Evolutionary conservation across 1,284 basidiomycete species (phyloP).

Genomic region (Ceratobasidium papillatum): DNA sequence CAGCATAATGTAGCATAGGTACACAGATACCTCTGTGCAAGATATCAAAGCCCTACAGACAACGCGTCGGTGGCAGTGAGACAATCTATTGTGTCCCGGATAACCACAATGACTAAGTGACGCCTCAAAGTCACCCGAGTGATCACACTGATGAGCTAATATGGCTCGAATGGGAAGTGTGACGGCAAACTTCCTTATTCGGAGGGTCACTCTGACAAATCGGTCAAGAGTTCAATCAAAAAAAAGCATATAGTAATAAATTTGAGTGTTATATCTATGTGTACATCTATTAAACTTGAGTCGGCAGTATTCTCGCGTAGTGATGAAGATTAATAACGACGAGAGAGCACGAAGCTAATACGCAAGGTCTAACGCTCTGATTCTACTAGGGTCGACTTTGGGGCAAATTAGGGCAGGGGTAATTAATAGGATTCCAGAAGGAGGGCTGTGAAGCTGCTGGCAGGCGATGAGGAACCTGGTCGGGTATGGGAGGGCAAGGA

Average conservation of each 20-base stretch:
- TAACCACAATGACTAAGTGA: background rate
- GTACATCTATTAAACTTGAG: background rate
- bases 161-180: background rate
- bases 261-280: background rate
- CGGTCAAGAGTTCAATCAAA: background rate
- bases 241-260: background rate
- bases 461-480: background rate
- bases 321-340: background rate
- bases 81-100: background rate
- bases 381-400: background rate
- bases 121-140: background rate
- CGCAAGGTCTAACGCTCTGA: background rate
- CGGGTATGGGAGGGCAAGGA: background rate
- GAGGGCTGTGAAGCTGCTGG: background rate
- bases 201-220: background rate
- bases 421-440: background rate
- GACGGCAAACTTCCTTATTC: background rate
- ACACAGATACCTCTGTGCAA: background rate
- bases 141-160: background rate
- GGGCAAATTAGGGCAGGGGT: background rate
- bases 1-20: background rate
- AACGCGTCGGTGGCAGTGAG: background rate
- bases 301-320: background rate
- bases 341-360: background rate
- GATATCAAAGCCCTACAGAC: background rate